A percentile compares a stretch with the other conserved stretches of the same genome.
These are phyloP conservation scores for Lentinus polychrous DNA, from an alignment of 1,284 basidiomycete species.

Conservation along the genomic window DNA sequence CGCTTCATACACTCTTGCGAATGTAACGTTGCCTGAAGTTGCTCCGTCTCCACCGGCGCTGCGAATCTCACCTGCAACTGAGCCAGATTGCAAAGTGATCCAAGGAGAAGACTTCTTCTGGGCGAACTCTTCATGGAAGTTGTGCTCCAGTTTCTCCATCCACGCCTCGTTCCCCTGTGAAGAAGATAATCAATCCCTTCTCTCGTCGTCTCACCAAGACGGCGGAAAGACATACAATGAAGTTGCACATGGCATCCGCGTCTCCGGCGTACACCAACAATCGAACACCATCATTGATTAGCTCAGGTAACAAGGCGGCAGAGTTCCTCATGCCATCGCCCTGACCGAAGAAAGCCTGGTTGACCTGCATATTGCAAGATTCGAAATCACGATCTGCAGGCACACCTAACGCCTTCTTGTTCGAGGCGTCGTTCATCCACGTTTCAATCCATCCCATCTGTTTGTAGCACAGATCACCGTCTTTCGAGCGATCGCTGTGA, in stretches of 20 bases:
- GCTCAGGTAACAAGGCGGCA: constrained; percentile 63
- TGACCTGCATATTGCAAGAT: constrained; percentile 54
- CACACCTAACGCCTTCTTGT: constrained; percentile 75
- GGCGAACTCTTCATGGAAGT: constrained; percentile 58
- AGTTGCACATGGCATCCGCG: constrained; percentile 82
- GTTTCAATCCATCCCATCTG: constrained; percentile 77
- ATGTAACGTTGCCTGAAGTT: constrained; percentile 46
- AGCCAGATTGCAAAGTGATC: constrained; percentile 30
- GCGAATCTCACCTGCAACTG: constrained; percentile 33
- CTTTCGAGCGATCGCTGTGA: constrained; percentile 46
- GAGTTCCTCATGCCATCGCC: constrained; percentile 80
- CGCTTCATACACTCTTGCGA: constrained; percentile 45
- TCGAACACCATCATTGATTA: constrained; percentile 71
- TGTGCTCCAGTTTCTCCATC: constrained; percentile 55
- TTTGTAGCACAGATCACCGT: constrained; percentile 68
- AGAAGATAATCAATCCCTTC: neutral
- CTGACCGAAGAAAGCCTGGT: constrained; percentile 62
- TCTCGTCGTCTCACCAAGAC: constrained; percentile 11
- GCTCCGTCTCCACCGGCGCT: constrained; percentile 35
- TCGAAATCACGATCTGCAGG: constrained; percentile 49
- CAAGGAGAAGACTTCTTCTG: constrained; percentile 40
- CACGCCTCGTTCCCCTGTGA: constrained; percentile 65
- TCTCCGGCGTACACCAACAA: constrained; percentile 82
- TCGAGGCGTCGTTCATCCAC: constrained; percentile 67
- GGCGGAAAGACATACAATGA: constrained; percentile 39